Evolutionary conservation across 2,329 filamentous ascomycete genomes (phyloP).

Genomic region (Fusarium sp.): DNA sequence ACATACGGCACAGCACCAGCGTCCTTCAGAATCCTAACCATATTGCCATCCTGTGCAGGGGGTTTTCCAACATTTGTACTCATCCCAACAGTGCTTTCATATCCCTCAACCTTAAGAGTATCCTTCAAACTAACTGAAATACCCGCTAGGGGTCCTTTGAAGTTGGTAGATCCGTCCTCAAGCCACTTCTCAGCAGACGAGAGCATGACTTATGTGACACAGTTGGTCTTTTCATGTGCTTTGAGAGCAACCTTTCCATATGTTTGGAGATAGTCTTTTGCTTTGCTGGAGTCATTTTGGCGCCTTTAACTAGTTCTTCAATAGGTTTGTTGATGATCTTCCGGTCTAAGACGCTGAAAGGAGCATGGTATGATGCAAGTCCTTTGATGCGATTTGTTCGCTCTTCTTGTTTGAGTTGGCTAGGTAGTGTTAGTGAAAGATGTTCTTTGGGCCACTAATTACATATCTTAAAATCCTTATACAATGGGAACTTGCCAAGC

Average conservation of each 20-base stretch:
- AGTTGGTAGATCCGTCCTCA: slow-evolving; percentile 68
- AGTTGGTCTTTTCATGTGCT: slow-evolving; percentile 89
- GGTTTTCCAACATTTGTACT: slow-evolving; percentile 78
- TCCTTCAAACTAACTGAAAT: slow-evolving; percentile 90
- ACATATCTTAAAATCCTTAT: too few species aligned
- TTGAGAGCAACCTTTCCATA: slow-evolving; percentile 87
- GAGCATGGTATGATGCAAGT: not conserved
- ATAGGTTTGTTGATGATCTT: slow-evolving; percentile 79
- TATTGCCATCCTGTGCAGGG: slow-evolving; percentile 73
- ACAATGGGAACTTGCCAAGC: too few species aligned
- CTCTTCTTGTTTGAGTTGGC: too few species aligned
- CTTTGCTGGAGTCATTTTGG: slow-evolving; percentile 76
- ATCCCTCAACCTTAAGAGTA: slow-evolving; percentile 82
- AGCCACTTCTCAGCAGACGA: slow-evolving; percentile 81
- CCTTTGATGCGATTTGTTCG: too few species aligned
- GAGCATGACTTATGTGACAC: slow-evolving; percentile 87
- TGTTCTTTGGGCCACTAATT: too few species aligned
- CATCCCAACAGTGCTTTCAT: slow-evolving; percentile 86
- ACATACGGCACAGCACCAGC: slow-evolving; percentile 91
- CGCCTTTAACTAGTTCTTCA: slow-evolving; percentile 79
- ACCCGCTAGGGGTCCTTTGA: slow-evolving; percentile 85
- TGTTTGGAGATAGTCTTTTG: slow-evolving; percentile 80
- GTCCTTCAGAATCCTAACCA: slow-evolving; percentile 83
- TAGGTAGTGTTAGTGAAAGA: too few species aligned
- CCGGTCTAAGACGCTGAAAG: slow-evolving; percentile 74